Percentiles rank a stretch among this genome's conserved stretches.
Evolutionary conservation across 768 basidiomycete genomes (phyloP).

Genomic region (Mycena belliarum): DNA sequence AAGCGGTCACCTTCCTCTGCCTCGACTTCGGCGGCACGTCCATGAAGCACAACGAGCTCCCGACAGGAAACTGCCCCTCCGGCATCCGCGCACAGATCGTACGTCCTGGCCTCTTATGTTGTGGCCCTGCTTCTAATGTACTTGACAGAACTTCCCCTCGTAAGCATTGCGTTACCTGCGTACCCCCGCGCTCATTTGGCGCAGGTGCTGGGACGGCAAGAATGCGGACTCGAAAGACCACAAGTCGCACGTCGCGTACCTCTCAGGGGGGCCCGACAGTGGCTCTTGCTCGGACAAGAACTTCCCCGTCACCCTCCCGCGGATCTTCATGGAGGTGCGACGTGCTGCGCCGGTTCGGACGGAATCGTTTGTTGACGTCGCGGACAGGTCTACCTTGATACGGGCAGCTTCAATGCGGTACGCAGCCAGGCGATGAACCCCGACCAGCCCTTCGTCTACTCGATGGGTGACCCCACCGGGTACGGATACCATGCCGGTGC

Average conservation of each 20-base stretch:
- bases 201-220: conserved; percentile 59
- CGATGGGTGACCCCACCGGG: conserved; percentile 58
- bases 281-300: conserved; percentile 50
- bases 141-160: conserved; percentile 17
- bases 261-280: conserved; percentile 46
- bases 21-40: conserved; percentile 35
- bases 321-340: conserved; percentile 54
- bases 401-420: conserved; percentile 34
- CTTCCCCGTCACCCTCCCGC: conserved; percentile 46
- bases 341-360: neutral
- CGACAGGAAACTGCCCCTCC: conserved; percentile 41
- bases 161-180: neutral
- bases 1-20: conserved; percentile 41
- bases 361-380: neutral
- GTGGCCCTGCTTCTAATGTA: neutral
- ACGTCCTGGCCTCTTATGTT: conserved; percentile 17
- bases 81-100: conserved; percentile 55
- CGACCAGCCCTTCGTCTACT: conserved; percentile 54
- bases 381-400: conserved; percentile 46
- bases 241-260: conserved; percentile 52
- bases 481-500: conserved; percentile 60
- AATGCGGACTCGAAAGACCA: conserved; percentile 52
- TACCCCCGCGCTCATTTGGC: conserved; percentile 35
- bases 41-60: conserved; percentile 36
- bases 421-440: conserved; percentile 47